Evolutionary conservation across 345 rosid species (phyloP).

Genomic region (Cochlearia excelsa): DNA sequence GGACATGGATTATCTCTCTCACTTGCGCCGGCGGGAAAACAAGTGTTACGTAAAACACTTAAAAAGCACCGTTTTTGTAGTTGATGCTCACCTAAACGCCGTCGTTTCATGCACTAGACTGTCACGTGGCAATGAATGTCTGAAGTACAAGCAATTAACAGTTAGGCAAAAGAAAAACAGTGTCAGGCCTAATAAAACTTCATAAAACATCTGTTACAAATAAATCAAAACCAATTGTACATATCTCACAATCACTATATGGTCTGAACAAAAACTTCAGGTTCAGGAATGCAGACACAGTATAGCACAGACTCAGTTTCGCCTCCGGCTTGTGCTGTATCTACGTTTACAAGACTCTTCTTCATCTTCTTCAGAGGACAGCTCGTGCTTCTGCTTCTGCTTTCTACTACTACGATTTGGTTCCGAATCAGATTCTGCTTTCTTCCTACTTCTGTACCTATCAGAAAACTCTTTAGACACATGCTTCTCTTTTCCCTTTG

Average conservation of each 20-base stretch:
- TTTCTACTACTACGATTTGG: conserved; percentile 21
- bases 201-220: background rate
- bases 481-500: conserved; percentile 30
- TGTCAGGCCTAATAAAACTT: background rate
- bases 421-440: conserved; percentile 18
- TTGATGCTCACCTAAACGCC: background rate
- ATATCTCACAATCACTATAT: conserved; percentile 7
- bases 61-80: background rate
- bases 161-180: background rate
- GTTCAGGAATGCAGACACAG: conserved; percentile 13
- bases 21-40: conserved; percentile 15
- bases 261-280: conserved; percentile 13
- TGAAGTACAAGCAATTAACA: no score
- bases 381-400: conserved; percentile 21
- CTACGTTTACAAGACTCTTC: conserved; percentile 19
- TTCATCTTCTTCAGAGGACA: conserved; percentile 2
- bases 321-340: conserved; percentile 24
- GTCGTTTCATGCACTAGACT: background rate
- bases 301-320: conserved; percentile 9
- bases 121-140: background rate
- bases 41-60: background rate
- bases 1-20: conserved; percentile 28
- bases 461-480: conserved; percentile 25
- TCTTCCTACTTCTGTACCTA: conserved; percentile 32
- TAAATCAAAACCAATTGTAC: background rate